Evolutionary conservation across 306 rosid genomes (phyloP).

Genomic region (Potentilla sterilis): DNA sequence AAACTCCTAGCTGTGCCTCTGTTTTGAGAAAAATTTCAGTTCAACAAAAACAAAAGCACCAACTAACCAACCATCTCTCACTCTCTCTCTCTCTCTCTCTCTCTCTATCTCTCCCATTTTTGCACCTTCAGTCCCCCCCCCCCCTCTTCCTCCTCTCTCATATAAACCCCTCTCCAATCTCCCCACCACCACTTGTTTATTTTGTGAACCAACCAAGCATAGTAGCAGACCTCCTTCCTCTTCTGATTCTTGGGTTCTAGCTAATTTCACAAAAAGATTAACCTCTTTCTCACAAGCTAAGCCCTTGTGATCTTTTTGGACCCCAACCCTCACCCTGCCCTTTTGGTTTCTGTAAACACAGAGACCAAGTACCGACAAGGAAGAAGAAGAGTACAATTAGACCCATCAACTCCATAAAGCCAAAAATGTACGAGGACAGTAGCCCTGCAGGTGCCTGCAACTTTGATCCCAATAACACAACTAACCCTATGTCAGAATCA

Average conservation of each 20-base stretch:
- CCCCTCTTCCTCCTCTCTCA: too few relatives aligned
- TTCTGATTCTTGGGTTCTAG: neutral
- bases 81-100: neutral
- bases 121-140: neutral
- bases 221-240: neutral
- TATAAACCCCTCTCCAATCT: neutral
- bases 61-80: neutral
- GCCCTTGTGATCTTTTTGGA: neutral
- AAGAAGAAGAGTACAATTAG: neutral
- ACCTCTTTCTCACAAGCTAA: neutral
- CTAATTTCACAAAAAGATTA: neutral
- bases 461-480: constrained; percentile 46
- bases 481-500: constrained; percentile 41
- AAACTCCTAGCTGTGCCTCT: constrained; percentile 25
- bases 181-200: neutral
- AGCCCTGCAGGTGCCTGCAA: constrained; percentile 37
- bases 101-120: neutral
- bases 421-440: constrained; percentile 39
- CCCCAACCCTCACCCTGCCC: neutral
- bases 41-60: neutral
- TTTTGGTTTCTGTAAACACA: neutral
- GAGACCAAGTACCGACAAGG: neutral
- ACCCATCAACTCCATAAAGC: neutral
- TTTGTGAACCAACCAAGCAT: constrained; percentile 4
- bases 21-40: neutral